A percentile compares a stretch with the other conserved stretches of the same genome.
Evolutionary conservation across 805 yeast genomes (phyloP).

Genomic region (Spathaspora boniae): DNA sequence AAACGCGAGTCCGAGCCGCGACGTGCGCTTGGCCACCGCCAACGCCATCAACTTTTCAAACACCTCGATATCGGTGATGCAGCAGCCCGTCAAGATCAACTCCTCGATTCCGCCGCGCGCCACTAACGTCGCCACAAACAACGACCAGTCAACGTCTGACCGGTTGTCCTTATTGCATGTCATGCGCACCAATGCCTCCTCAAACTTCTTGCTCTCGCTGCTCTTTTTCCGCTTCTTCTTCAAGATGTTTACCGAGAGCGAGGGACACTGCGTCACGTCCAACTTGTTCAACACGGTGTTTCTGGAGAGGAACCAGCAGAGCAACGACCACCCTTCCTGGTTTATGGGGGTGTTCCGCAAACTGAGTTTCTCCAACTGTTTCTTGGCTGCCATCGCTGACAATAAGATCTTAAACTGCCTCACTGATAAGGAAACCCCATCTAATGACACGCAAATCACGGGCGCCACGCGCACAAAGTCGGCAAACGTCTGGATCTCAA

Average conservation of each 20-base stretch:
- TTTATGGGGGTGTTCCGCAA: constrained; percentile 76
- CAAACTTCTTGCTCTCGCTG: constrained; percentile 18
- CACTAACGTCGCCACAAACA: constrained; percentile 65
- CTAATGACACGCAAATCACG: constrained; percentile 67
- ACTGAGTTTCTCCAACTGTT: constrained; percentile 66
- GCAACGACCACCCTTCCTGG: constrained; percentile 68
- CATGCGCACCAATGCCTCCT: constrained; percentile 38
- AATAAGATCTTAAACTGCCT: constrained; percentile 78
- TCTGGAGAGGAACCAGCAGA: constrained; percentile 71
- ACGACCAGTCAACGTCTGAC: constrained; percentile 78
- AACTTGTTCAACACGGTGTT: constrained; percentile 55
- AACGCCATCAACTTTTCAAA: constrained; percentile 54
- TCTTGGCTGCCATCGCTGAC: constrained; percentile 64
- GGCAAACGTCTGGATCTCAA: constrained; percentile 83
- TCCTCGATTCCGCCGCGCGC: constrained; percentile 78
- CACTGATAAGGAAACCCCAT: constrained; percentile 69
- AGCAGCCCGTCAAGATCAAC: constrained; percentile 72
- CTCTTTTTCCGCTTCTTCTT: constrained; percentile 25
- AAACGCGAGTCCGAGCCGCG: constrained; percentile 73
- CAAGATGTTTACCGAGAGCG: constrained; percentile 42
- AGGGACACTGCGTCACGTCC: constrained; percentile 70
- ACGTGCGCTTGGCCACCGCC: constrained; percentile 54
- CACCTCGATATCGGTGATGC: constrained; percentile 51
- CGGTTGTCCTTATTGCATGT: constrained; percentile 50
- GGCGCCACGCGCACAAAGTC: constrained; percentile 89